Percentiles rank a stretch among this genome's conserved stretches.
These are phyloP conservation scores for Marasmius oreades DNA, from an alignment of 1,284 basidiomycete genomes.

Conservation along the genomic window DNA sequence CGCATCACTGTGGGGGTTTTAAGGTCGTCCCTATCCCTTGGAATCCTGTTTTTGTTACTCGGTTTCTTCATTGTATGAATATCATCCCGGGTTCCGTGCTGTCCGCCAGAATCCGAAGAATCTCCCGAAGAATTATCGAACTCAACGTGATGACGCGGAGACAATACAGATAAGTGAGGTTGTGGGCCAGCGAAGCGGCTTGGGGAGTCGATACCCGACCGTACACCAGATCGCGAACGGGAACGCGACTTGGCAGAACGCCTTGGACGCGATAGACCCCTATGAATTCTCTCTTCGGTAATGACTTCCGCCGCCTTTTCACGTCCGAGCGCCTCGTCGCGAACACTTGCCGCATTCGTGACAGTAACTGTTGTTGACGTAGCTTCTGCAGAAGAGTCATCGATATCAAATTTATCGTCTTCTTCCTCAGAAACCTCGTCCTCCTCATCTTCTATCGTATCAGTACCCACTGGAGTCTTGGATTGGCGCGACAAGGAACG, in stretches of 20 bases:
- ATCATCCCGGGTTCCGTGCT: constrained; percentile 32
- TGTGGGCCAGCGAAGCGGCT: constrained; percentile 69
- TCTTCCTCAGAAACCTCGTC: constrained; percentile 49
- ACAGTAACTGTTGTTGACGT: constrained; percentile 19
- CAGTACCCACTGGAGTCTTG: constrained; percentile 34
- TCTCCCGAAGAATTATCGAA: constrained; percentile 34
- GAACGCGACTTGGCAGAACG: constrained; percentile 35
- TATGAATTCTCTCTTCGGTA: constrained; percentile 26
- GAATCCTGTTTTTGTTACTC: constrained; percentile 48
- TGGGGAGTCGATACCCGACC: constrained; percentile 74
- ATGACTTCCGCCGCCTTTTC: constrained; percentile 26
- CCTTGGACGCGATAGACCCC: constrained; percentile 25
- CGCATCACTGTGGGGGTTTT: constrained; percentile 52
- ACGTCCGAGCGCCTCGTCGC: constrained; percentile 12
- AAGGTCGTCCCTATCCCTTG: constrained; percentile 49
- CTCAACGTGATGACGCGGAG: constrained; percentile 48
- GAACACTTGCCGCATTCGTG: constrained; percentile 18
- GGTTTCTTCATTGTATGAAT: constrained; percentile 38
- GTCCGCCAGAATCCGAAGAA: constrained; percentile 34
- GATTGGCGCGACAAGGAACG: constrained; percentile 13
- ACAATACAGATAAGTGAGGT: constrained; percentile 49
- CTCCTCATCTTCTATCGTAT: constrained; percentile 40
- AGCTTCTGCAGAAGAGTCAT: constrained; percentile 71
- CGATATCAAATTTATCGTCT: constrained; percentile 86
- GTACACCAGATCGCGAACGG: constrained; percentile 40